A percentile compares a stretch with the other conserved stretches of the same genome.
Evolutionary conservation across 257 asterid genomes (phyloP).

Genomic region (Mentha longifolia): DNA sequence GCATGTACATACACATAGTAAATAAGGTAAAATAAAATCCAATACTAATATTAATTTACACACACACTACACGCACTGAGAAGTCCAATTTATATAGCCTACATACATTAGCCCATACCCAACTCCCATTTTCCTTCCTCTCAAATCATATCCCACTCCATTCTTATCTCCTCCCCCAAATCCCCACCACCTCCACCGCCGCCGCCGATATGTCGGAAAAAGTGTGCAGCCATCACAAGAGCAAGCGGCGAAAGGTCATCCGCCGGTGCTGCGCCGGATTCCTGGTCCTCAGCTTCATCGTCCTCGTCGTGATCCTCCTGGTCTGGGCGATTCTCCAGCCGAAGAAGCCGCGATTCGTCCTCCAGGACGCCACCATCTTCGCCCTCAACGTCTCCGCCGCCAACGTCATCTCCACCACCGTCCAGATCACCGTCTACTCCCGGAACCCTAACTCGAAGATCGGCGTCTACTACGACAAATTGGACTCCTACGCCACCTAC

Average conservation of each 20-base stretch:
- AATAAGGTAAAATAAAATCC: too few relatives aligned
- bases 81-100: background rate
- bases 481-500: constrained; percentile 61
- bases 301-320: constrained; percentile 59
- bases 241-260: constrained; percentile 36
- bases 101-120: constrained; percentile 29
- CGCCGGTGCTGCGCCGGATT: constrained; percentile 43
- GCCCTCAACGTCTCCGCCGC: constrained; percentile 77
- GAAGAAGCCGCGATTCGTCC: constrained; percentile 71
- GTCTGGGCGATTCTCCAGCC: constrained; percentile 87
- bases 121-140: constrained; percentile 17
- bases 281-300: constrained; percentile 49
- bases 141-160: constrained; percentile 1
- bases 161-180: background rate
- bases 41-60: too few relatives aligned
- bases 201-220: constrained; percentile 56
- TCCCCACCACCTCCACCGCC: constrained; percentile 23
- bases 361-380: constrained; percentile 96
- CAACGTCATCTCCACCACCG: constrained; percentile 68
- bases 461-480: constrained; percentile 70
- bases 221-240: constrained; percentile 75
- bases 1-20: too few relatives aligned
- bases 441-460: constrained; percentile 72
- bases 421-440: constrained; percentile 80
- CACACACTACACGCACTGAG: too few relatives aligned